Conservation (phyloP, 2,329 filamentous ascomycete species). For the Achaetomium macrosporum region DNA sequence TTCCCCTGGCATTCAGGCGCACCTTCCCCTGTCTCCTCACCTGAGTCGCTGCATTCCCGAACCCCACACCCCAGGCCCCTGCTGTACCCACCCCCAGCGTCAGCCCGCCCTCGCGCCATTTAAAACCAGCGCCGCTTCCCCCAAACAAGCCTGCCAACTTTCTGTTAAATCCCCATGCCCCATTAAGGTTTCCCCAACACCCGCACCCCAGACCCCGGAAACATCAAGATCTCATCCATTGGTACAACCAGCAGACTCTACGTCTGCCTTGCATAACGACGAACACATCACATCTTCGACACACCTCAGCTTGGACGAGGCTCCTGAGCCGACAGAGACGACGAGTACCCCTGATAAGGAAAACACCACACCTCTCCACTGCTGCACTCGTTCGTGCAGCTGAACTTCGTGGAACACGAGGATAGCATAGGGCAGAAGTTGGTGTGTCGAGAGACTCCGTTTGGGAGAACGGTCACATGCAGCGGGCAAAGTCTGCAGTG, state of each 20-base stretch:
- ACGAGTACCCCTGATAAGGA: neutral
- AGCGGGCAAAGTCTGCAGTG: constrained; percentile 66
- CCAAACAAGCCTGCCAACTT: constrained; percentile 21
- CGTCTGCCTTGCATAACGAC: neutral
- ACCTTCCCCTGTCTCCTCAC: constrained; percentile 15
- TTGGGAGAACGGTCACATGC: constrained; percentile 57
- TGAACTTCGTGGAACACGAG: constrained; percentile 9
- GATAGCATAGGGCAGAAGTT: constrained; percentile 7
- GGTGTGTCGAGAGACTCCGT: constrained; percentile 8
- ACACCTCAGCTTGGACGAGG: neutral
- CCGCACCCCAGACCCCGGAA: neutral
- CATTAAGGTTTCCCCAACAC: constrained; percentile 15
- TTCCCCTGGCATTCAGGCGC: constrained; percentile 22
- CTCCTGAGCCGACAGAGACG: neutral
- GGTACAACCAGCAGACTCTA: neutral
- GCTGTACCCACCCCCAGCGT: constrained; percentile 21
- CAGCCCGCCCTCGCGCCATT: constrained; percentile 24
- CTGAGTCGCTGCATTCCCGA: constrained; percentile 24
- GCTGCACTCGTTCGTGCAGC: constrained; percentile 11
- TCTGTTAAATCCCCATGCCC: constrained; percentile 25
- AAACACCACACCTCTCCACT: too few relatives aligned
- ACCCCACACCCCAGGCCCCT: constrained; percentile 10
- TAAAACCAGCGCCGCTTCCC: constrained; percentile 27
- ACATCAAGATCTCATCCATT: neutral
- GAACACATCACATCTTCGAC: neutral